A percentile compares a stretch with the other conserved stretches of the same genome.
Conservation (phyloP, 1,139 yeast species). For the Ogataea hybrid region DNA sequence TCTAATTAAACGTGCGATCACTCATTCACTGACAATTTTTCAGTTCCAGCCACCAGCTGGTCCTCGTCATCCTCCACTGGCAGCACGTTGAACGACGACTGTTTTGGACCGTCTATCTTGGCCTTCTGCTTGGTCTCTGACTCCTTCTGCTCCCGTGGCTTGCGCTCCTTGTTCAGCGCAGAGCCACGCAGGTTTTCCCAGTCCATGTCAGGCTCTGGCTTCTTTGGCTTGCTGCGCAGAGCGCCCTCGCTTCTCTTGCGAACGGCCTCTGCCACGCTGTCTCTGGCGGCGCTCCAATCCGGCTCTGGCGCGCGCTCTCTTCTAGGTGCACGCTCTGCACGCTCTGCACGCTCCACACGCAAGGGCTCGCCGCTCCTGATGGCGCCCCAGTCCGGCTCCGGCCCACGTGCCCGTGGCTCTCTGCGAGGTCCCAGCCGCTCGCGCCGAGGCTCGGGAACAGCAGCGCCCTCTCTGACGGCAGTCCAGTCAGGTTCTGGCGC, state of each 20-base stretch:
- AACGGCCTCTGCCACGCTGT: constrained; percentile 11
- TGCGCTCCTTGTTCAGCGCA: constrained; percentile 32
- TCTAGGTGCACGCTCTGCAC: constrained; percentile 27
- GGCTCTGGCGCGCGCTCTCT: constrained; percentile 24
- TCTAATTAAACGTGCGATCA: constrained; percentile 55
- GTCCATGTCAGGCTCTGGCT: constrained; percentile 45
- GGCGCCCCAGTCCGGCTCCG: constrained; percentile 51
- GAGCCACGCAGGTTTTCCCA: constrained; percentile 36
- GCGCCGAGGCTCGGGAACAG: constrained; percentile 31
- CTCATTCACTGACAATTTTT: constrained; percentile 43
- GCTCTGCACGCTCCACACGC: constrained; percentile 14
- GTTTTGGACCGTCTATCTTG: constrained; percentile 31
- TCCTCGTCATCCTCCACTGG: constrained; percentile 55
- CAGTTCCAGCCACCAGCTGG: constrained; percentile 43
- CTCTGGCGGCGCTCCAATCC: constrained; percentile 36
- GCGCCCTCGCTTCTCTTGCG: constrained; percentile 27
- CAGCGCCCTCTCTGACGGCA: constrained; percentile 42
- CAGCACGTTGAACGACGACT: constrained; percentile 66
- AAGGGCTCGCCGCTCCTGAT: constrained; percentile 41
- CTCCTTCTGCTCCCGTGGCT: constrained; percentile 22
- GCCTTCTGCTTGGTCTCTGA: constrained; percentile 21
- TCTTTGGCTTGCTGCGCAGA: constrained; percentile 24
- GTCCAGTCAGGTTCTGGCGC: constrained; percentile 40
- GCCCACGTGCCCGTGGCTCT: constrained; percentile 29
- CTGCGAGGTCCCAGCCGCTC: constrained; percentile 16